These are phyloP conservation scores for Epichloe amarillans DNA, from an alignment of 2,329 filamentous ascomycete genomes.

Conservation along the genomic window DNA sequence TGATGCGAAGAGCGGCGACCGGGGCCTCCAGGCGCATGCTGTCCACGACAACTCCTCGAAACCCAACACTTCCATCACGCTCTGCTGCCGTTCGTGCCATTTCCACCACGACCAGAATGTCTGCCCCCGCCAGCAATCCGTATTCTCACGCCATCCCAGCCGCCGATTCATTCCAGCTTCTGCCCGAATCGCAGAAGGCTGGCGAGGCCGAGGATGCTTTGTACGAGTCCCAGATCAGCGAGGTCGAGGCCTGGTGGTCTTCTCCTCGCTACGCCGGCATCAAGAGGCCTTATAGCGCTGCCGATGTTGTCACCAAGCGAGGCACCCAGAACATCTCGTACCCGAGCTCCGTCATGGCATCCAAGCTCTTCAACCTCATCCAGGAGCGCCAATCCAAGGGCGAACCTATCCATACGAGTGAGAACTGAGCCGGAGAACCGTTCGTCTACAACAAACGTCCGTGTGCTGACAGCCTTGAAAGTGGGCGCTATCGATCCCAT, in stretches of 20 bases:
- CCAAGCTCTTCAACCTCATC: slow-evolving; percentile 85
- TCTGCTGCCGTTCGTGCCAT: slow-evolving; percentile 16
- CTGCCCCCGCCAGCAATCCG: slow-evolving; percentile 13
- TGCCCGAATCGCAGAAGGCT: slow-evolving; percentile 63
- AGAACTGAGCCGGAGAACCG: slow-evolving; percentile 14
- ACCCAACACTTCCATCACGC: slow-evolving; percentile 8
- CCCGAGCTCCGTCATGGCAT: slow-evolving; percentile 85
- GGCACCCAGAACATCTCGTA: slow-evolving; percentile 79
- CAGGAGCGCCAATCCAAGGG: slow-evolving; percentile 64
- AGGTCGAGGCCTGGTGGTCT: slow-evolving; percentile 85
- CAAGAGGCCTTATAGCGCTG: slow-evolving; percentile 79
- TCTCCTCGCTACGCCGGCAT: slow-evolving; percentile 77
- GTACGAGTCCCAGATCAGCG: slow-evolving; percentile 69
- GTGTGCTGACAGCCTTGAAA: slow-evolving; percentile 19
- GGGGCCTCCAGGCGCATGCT: slow-evolving; percentile 16
- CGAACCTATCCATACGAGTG: slow-evolving; percentile 86
- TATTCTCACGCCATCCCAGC: slow-evolving; percentile 23
- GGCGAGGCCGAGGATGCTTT: slow-evolving; percentile 73
- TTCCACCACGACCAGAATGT: slow-evolving; percentile 20
- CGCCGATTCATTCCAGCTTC: slow-evolving; percentile 73
- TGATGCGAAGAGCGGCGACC: slow-evolving; percentile 22
- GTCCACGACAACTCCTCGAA: slow-evolving; percentile 9
- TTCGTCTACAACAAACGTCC: neutral
- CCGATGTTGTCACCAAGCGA: slow-evolving; percentile 85
- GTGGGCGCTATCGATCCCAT: slow-evolving; percentile 98